Evolutionary conservation across 345 rosid species (phyloP).

Genomic region (Anastatica hierochuntica): DNA sequence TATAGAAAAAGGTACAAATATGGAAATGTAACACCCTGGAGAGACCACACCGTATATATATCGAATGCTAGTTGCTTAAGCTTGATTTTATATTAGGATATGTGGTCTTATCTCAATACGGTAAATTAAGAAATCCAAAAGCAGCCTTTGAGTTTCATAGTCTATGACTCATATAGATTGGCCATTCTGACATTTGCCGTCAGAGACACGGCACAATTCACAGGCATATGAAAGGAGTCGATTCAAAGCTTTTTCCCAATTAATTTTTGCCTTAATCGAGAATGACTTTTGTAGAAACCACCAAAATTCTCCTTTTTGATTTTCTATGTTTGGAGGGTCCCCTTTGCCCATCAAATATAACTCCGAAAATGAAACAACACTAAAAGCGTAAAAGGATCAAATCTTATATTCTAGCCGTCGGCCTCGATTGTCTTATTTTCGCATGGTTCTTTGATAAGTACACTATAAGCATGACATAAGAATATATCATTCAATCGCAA

Average conservation of each 20-base stretch:
- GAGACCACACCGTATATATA: no score
- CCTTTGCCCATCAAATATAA: not conserved
- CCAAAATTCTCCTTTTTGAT: conserved; percentile 10
- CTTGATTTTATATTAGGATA: no score
- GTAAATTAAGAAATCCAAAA: no score
- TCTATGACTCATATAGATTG: no score
- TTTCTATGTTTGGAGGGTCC: conserved; percentile 5
- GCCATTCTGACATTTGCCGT: conserved; percentile 19
- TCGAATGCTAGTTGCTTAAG: no score
- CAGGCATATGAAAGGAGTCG: not conserved
- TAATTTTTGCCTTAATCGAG: conserved; percentile 2
- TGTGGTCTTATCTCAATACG: no score
- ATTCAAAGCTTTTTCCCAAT: conserved; percentile 13
- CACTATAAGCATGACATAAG: not conserved
- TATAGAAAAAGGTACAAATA: no score
- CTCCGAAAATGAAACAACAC: not conserved
- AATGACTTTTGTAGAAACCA: conserved; percentile 1
- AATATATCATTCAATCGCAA: no score
- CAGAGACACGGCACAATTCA: conserved; percentile 21
- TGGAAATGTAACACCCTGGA: no score
- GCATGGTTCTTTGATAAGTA: not conserved
- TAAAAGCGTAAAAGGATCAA: conserved; percentile 7
- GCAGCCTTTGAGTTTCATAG: no score
- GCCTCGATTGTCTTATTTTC: not conserved
- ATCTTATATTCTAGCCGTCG: not conserved